A percentile compares a stretch with the other conserved stretches of the same genome.
These are phyloP conservation scores for Metschnikowia cerradonensis DNA, from an alignment of 805 yeast species.

Conservation along the genomic window DNA sequence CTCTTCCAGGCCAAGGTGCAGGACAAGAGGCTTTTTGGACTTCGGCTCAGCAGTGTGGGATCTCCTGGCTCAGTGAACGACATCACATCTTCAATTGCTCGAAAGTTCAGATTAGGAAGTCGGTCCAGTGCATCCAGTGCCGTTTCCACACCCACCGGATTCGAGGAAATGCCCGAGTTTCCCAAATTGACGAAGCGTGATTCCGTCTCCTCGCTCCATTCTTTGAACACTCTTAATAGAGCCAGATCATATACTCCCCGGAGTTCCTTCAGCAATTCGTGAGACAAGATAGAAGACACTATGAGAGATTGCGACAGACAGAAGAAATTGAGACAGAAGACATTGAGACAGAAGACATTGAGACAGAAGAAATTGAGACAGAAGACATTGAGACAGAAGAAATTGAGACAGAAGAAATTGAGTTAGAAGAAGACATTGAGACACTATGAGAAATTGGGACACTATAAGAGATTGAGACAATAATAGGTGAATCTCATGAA, in stretches of 20 bases:
- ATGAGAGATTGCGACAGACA: no score
- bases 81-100: slow-evolving; percentile 45
- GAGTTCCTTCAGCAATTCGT: slow-evolving; percentile 26
- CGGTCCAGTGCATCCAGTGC: slow-evolving; percentile 26
- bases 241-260: slow-evolving; percentile 30
- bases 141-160: slow-evolving; percentile 14
- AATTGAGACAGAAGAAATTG: no score
- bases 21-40: slow-evolving; percentile 19
- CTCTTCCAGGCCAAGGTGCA: slow-evolving; percentile 43
- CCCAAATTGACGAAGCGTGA: slow-evolving; percentile 17
- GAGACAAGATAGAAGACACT: neutral
- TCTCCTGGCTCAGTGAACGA: slow-evolving; percentile 25
- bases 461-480: no score
- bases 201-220: slow-evolving; percentile 37
- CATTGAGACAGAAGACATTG: no score
- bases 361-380: no score
- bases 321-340: no score
- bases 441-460: no score
- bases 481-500: no score
- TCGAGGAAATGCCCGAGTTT: slow-evolving; percentile 28
- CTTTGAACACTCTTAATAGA: slow-evolving; percentile 38
- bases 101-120: slow-evolving; percentile 36
- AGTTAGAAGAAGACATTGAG: no score
- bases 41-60: slow-evolving; percentile 10
- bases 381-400: no score